Base-by-base conservation (phyloP, 345 rosid species). In the Salix exigua region DNA sequence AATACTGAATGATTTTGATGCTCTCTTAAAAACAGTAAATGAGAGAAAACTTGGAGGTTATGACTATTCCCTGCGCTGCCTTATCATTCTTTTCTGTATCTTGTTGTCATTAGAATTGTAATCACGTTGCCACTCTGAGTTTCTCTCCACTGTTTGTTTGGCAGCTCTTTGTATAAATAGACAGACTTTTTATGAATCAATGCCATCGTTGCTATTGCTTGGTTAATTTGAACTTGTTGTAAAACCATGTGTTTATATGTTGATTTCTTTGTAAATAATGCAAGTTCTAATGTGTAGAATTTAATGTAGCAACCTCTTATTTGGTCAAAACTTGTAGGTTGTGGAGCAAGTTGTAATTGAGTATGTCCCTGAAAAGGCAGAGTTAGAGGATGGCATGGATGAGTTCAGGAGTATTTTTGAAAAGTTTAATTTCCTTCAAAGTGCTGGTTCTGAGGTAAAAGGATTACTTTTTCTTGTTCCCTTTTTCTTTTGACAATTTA, bases 321-420 rank as follows among this genome's bases (percentile, higher is more conserved):
- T 9, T 4, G 4, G 28, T 23, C 14, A 12, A 9, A 58, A 64
- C 33, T 73, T 31, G n/a, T 86, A 94, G 99, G 82, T 72, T 11
- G 40, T 71, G 62, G 97, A 92, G 81, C 85, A 92, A 79, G 88
- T 96, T 69, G 88, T 83, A 58, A 79, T 96, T 53, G 99, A 96
- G 86, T 96, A 96, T 83, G 89, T 94, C 17, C 97, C 97, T 0
- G 99, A 96, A 71, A 88, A 90, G 78, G 87, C 94, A 6, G 97
- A 90, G 82, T 82, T 96, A 73, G 97, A 86, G 21, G 99, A 88
- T 78, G 93, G 90, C 2, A 75, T 96, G 70, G 87, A 88, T 76
- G 97, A 96, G 51, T 90, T 90, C 81, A 90, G 84, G 78, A 85
- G 88, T 83, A 83, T 92, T 62, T 92, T 94, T 67, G 97, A 96